Percentiles rank a stretch among this genome's conserved stretches.
phyloP scores from a whole-genome alignment of 768 basidiomycete species.

The Exidia glandulosa region DNA sequence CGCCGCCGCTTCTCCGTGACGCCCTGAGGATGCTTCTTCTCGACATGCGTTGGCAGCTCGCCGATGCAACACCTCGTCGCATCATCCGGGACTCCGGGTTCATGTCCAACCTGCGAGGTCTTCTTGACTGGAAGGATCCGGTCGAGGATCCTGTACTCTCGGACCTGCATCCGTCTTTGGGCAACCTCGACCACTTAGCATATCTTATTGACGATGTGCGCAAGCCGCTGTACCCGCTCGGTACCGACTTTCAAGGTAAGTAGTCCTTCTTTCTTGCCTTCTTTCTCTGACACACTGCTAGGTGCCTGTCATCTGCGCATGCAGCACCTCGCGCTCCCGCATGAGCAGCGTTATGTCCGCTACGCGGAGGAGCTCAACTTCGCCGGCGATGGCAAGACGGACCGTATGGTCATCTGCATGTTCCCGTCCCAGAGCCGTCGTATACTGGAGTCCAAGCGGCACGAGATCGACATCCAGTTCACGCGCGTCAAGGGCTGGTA shows the following conservation, averaged over 20 bases:
- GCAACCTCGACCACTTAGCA: constrained; percentile 15
- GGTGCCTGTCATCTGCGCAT: too few relatives aligned
- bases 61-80: constrained; percentile 18
- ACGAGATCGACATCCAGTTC: constrained; percentile 12
- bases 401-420: constrained; percentile 15
- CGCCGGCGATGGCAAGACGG: background rate
- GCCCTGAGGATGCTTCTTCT: constrained; percentile 9
- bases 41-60: constrained; percentile 15
- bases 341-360: constrained; percentile 11
- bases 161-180: constrained; percentile 11
- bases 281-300: background rate
- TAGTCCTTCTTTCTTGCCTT: background rate
- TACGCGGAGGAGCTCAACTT: constrained; percentile 11
- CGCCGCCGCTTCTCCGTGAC: constrained; percentile 4
- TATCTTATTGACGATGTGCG: constrained; percentile 13
- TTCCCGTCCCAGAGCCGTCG: constrained; percentile 9
- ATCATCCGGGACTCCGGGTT: constrained; percentile 16
- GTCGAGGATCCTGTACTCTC: constrained; percentile 2
- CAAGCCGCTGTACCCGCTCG: constrained; percentile 9
- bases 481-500: constrained; percentile 9
- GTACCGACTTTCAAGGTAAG: constrained; percentile 16
- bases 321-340: constrained; percentile 2
- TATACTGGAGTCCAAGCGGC: constrained; percentile 7
- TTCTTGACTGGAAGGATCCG: constrained; percentile 9
- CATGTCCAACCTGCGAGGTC: constrained; percentile 6